phyloP scores from a whole-genome alignment of 78 protist species.

The Dictyostelium firmibasis region DNA sequence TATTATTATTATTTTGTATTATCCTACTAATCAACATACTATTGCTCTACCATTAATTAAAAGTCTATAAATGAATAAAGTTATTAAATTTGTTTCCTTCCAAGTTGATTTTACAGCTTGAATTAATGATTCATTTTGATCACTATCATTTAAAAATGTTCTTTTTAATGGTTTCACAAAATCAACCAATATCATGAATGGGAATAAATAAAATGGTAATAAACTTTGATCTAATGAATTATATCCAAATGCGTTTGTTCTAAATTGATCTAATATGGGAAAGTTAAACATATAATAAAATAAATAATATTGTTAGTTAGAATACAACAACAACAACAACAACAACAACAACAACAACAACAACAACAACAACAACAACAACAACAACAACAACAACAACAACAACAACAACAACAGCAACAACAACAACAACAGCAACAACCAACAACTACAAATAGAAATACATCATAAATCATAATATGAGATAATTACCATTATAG shows the following conservation, averaged over 20 bases:
- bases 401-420: too few relatives aligned
- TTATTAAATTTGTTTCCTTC: slow-evolving; percentile 3
- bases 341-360: too few relatives aligned
- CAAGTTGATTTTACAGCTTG: slow-evolving; percentile 50
- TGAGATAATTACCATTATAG: background rate
- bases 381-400: too few relatives aligned
- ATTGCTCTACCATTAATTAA: slow-evolving; percentile 82
- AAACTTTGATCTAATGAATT: slow-evolving; percentile 81
- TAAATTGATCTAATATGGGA: slow-evolving; percentile 16
- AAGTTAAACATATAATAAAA: too few relatives aligned
- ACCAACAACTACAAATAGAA: background rate
- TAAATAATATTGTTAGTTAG: too few relatives aligned
- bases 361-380: too few relatives aligned
- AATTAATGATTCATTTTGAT: slow-evolving; percentile 31
- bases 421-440: too few relatives aligned
- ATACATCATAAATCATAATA: background rate
- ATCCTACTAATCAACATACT: slow-evolving; percentile 9
- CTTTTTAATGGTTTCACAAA: slow-evolving; percentile 11
- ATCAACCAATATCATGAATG: slow-evolving; percentile 67
- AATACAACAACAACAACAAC: too few relatives aligned
- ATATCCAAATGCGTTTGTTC: slow-evolving; percentile 76
- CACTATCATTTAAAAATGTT: background rate
- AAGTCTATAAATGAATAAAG: slow-evolving; percentile 63
- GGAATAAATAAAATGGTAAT: slow-evolving; percentile 79
- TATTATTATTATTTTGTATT: background rate